Evolutionary conservation across 768 basidiomycete species (phyloP).

Genomic region (Basidioascus undulatus): DNA sequence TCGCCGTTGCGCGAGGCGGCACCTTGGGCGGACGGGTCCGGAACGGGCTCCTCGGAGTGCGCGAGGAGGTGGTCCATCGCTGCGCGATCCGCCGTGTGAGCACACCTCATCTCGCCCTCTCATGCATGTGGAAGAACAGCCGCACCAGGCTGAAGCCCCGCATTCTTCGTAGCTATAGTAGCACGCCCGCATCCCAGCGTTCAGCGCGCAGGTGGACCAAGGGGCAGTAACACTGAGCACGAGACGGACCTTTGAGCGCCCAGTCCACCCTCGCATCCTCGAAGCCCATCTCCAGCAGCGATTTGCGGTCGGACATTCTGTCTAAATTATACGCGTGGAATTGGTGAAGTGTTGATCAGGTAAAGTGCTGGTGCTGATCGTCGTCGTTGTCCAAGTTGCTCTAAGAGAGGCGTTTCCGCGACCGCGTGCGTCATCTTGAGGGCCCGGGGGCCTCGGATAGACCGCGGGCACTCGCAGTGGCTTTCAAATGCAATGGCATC

Average conservation of each 20-base stretch:
- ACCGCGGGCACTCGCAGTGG: too few relatives aligned
- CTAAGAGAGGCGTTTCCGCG: too few relatives aligned
- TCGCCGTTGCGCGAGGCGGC: constrained; percentile 3
- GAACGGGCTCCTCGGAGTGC: constrained; percentile 50
- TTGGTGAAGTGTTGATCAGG: too few relatives aligned
- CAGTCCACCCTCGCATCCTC: neutral
- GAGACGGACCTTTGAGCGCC: neutral
- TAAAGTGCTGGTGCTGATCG: too few relatives aligned
- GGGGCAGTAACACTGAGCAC: neutral
- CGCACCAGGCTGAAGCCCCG: too few relatives aligned
- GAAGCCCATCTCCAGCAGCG: constrained; percentile 7
- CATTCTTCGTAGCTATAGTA: neutral
- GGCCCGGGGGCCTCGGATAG: too few relatives aligned
- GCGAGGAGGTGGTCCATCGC: constrained; percentile 71
- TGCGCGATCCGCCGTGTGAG: neutral
- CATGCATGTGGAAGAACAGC: neutral
- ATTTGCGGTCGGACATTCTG: constrained; percentile 1
- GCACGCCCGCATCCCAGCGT: neutral
- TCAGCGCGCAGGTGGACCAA: neutral
- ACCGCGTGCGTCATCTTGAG: too few relatives aligned
- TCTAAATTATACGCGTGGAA: too few relatives aligned
- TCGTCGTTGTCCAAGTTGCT: too few relatives aligned
- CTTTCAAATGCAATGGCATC: too few relatives aligned
- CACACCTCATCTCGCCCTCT: neutral
- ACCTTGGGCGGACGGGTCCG: constrained; percentile 29